These are phyloP conservation scores for Rhynchosporium agropyri DNA, from an alignment of 2,329 filamentous ascomycete genomes.

Conservation along the genomic window DNA sequence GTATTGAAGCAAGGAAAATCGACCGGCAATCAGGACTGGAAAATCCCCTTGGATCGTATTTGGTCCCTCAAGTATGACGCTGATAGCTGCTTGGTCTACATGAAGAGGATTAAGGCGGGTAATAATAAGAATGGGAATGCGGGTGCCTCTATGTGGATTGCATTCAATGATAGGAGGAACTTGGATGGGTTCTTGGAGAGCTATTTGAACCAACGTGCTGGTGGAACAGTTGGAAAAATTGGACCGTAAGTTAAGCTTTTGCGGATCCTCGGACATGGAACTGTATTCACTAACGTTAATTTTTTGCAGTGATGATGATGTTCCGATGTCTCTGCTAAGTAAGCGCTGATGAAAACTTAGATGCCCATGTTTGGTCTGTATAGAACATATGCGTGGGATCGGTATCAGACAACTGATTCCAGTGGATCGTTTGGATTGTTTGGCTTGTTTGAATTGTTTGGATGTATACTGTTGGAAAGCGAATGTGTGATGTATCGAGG, in stretches of 20 bases:
- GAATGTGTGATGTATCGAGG: no score
- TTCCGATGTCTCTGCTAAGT: slow-evolving; percentile 1
- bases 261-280: neutral
- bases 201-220: neutral
- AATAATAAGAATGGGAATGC: neutral
- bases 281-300: no score
- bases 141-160: neutral
- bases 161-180: neutral
- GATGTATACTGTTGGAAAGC: no score
- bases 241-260: neutral
- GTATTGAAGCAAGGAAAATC: neutral
- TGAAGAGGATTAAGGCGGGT: slow-evolving; percentile 1
- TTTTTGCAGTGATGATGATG: neutral
- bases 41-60: neutral
- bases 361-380: no score
- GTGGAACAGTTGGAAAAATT: neutral
- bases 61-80: neutral
- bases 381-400: no score
- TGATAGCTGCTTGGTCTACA: neutral
- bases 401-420: no score
- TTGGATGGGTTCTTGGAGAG: neutral
- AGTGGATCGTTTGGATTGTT: no score
- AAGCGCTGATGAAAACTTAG: neutral
- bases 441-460: no score
- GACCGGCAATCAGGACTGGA: neutral